Percentiles rank a stretch among this genome's conserved stretches.
Conservation (phyloP, 345 rosid genomes). For the Gynandropsis gynandra region DNA sequence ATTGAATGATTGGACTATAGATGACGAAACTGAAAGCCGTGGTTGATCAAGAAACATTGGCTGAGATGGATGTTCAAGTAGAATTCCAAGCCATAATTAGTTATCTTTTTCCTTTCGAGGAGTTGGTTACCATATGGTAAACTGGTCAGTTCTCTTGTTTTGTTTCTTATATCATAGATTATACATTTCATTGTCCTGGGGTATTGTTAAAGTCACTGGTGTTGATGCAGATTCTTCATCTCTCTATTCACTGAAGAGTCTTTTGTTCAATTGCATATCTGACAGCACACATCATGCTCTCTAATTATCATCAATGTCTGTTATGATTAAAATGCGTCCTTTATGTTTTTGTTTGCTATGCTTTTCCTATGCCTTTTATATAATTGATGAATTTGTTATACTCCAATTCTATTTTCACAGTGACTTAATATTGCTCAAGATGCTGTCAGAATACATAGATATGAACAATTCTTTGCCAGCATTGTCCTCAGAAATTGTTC, state of each 20-base stretch:
- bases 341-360: constrained; percentile 5
- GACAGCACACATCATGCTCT: no score
- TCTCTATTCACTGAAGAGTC: no score
- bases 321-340: constrained; percentile 14
- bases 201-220: no score
- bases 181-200: no score
- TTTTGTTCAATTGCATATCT: no score
- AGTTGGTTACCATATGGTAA: constrained; percentile 94
- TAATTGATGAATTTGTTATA: constrained; percentile 15
- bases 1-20: constrained; percentile 30
- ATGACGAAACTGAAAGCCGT: constrained; percentile 92
- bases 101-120: constrained; percentile 47
- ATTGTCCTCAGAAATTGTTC: constrained; percentile 66
- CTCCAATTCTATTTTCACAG: constrained; percentile 33
- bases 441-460: constrained; percentile 78
- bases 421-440: constrained; percentile 77
- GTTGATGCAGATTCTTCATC: no score
- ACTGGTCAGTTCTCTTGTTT: constrained; percentile 82
- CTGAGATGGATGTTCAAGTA: constrained; percentile 91
- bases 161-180: no score
- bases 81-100: constrained; percentile 78
- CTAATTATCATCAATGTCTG: constrained; percentile 3
- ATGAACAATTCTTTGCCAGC: constrained; percentile 63
- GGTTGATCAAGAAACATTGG: constrained; percentile 99
- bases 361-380: no score